Evolutionary conservation across 2,329 filamentous ascomycete species (phyloP).

Genomic region (Endothia cerciana): DNA sequence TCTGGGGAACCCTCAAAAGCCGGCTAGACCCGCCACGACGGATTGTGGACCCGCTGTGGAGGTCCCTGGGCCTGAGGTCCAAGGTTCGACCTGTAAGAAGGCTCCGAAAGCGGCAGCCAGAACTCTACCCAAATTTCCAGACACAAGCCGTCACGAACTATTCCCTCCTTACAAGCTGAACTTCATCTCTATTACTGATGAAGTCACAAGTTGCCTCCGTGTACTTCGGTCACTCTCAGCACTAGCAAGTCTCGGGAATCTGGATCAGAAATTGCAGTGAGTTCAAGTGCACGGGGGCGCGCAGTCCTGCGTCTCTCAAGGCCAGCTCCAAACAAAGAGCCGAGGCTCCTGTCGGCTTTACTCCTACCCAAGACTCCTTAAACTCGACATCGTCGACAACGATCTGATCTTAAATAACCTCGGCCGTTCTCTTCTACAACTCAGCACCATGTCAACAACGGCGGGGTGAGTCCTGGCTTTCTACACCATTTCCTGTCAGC

Average conservation of each 20-base stretch:
- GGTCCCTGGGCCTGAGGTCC: background rate
- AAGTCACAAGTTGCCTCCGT: background rate
- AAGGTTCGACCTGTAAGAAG: constrained; percentile 12
- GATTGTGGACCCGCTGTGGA: background rate
- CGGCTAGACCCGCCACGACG: background rate
- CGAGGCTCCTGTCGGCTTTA: constrained; percentile 3
- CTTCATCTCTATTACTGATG: too few species aligned
- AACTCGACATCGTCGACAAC: background rate
- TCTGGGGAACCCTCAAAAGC: constrained; percentile 19
- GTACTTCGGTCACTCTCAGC: background rate
- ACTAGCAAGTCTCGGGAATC: background rate
- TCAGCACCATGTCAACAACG: constrained; percentile 55
- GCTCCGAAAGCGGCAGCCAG: constrained; percentile 15
- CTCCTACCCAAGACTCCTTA: background rate
- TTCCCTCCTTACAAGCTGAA: background rate
- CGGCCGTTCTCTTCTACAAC: background rate
- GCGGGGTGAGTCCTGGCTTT: constrained; percentile 40
- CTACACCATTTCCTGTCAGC: background rate
- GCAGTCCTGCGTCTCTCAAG: background rate
- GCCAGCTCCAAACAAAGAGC: background rate
- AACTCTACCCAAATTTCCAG: constrained; percentile 11
- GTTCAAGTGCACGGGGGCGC: background rate
- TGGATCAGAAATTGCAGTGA: background rate
- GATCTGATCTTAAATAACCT: background rate
- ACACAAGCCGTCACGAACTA: background rate